Percentiles rank a stretch among this genome's conserved stretches.
These are phyloP conservation scores for Trichoderma sp. DNA, from an alignment of 2,329 filamentous ascomycete species.

Conservation along the genomic window DNA sequence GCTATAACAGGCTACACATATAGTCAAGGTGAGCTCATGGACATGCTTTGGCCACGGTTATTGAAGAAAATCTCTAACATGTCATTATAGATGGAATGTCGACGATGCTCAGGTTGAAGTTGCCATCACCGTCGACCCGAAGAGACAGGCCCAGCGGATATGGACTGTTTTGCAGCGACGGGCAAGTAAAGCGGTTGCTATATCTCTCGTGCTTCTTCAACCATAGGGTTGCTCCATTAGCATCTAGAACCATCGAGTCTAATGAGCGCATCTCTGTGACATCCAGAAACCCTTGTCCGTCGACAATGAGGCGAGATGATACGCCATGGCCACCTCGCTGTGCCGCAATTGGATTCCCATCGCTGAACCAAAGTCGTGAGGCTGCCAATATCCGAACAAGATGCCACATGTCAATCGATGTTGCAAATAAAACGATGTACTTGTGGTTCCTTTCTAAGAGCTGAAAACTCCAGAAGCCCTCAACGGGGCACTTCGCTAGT, in stretches of 20 bases:
- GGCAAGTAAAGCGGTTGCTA: background rate
- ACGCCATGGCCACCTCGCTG: constrained; percentile 6
- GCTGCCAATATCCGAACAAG: background rate
- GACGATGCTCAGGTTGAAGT: background rate
- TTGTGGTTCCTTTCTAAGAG: background rate
- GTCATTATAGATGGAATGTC: background rate
- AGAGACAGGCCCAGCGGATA: constrained; percentile 5
- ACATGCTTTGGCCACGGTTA: background rate
- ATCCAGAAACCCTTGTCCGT: constrained; percentile 15
- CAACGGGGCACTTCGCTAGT: background rate
- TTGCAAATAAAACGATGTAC: background rate
- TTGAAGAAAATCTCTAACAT: background rate
- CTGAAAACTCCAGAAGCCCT: background rate
- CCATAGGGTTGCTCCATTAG: constrained; percentile 16
- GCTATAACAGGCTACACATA: background rate
- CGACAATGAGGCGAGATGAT: constrained; percentile 14
- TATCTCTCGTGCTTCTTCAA: background rate
- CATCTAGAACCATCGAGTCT: constrained; percentile 6
- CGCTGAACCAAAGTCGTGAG: constrained; percentile 18
- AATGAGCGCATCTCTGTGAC: constrained; percentile 13
- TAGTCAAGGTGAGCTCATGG: background rate
- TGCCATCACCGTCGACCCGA: background rate
- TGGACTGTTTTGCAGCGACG: background rate
- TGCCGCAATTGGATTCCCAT: constrained; percentile 4
- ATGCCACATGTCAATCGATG: constrained; percentile 18